Percentiles rank a stretch among this genome's conserved stretches.
phyloP scores from a whole-genome alignment of 352 stramenopile genomes.

The Phytophthora europaea region DNA sequence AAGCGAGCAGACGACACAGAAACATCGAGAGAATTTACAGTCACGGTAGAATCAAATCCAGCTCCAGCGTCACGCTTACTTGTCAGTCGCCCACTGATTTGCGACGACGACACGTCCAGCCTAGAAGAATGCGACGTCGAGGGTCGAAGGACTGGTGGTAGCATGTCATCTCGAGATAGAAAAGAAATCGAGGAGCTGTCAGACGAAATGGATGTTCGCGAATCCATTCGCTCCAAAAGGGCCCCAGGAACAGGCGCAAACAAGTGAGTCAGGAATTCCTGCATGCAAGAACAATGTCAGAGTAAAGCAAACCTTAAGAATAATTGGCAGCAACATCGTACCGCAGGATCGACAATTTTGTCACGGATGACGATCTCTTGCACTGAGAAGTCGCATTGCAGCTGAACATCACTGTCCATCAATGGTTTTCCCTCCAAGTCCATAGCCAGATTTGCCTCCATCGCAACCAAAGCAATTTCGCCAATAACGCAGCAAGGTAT shows the following conservation, averaged over 20 bases:
- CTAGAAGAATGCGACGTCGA: conserved; percentile 31
- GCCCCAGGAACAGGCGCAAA: conserved; percentile 47
- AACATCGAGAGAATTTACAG: conserved; percentile 40
- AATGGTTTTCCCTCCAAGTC: conserved; percentile 15
- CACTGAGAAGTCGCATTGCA: conserved; percentile 60
- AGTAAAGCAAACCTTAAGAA: conserved; percentile 8
- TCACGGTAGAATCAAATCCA: conserved; percentile 21
- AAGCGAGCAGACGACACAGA: conserved; percentile 57
- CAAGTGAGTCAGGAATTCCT: conserved; percentile 53
- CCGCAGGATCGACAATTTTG: conserved; percentile 57
- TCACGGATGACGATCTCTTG: conserved; percentile 51
- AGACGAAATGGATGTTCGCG: conserved; percentile 35
- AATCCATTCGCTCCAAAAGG: conserved; percentile 33
- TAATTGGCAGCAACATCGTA: conserved; percentile 26
- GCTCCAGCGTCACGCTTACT: conserved; percentile 14
- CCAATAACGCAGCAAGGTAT: conserved; percentile 51
- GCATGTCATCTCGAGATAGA: conserved; percentile 28
- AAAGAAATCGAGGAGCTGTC: conserved; percentile 43
- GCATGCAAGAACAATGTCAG: conserved; percentile 19
- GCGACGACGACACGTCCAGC: conserved; percentile 33
- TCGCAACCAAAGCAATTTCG: conserved; percentile 40
- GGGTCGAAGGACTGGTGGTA: conserved; percentile 22
- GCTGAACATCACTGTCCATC: conserved; percentile 4
- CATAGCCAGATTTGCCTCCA: conserved; percentile 35
- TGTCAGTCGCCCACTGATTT: conserved; percentile 38